Evolutionary conservation across 345 rosid species (phyloP).

Genomic region (Boechera retrofracta): DNA sequence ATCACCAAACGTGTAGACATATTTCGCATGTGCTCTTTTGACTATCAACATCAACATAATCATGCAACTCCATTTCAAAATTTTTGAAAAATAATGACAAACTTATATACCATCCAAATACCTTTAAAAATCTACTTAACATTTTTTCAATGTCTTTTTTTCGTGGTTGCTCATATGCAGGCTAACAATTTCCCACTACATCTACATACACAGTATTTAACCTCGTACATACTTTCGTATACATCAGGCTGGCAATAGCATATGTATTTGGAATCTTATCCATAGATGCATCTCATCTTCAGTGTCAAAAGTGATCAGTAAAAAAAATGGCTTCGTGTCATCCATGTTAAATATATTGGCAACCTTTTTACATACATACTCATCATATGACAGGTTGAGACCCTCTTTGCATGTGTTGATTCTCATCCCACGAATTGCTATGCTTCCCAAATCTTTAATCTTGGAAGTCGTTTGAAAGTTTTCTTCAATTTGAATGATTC

Average conservation of each 20-base stretch:
- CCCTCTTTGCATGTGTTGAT: not conserved
- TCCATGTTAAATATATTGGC: not conserved
- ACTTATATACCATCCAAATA: no score
- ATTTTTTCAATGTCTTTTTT: no score
- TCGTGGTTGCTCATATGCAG: no score
- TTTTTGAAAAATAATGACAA: no score
- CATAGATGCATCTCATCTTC: not conserved
- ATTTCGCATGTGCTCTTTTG: not conserved
- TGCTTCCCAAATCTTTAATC: no score
- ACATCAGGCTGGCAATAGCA: not conserved
- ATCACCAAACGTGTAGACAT: not conserved
- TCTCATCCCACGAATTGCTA: no score
- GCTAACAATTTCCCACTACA: no score
- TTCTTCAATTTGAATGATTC: no score
- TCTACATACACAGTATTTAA: no score
- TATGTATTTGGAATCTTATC: not conserved
- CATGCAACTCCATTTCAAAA: not conserved
- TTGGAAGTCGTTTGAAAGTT: no score
- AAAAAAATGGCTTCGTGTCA: no score
- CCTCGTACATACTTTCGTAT: not conserved
- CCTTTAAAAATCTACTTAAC: not conserved
- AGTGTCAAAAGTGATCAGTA: no score
- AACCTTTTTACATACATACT: not conserved
- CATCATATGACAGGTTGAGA: not conserved
- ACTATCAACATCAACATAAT: not conserved